phyloP scores from a whole-genome alignment of 192 early-diverging fungal species.

The Coemansia sp. region DNA sequence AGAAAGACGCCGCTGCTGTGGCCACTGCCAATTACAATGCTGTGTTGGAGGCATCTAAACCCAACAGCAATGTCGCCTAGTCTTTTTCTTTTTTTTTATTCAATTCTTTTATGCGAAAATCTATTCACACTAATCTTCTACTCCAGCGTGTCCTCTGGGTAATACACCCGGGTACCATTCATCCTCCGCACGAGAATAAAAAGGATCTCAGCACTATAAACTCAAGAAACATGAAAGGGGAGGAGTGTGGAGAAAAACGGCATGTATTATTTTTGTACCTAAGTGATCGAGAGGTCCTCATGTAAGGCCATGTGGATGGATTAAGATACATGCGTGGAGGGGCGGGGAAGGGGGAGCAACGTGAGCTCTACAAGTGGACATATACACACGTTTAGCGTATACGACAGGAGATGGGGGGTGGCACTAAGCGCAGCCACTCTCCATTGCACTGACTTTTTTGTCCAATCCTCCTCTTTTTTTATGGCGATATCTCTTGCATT shows the following conservation, averaged over 20 bases:
- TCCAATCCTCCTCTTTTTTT: neutral
- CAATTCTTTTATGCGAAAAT: neutral
- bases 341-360: neutral
- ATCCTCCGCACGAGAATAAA: neutral
- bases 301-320: slow-evolving; percentile 1
- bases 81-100: neutral
- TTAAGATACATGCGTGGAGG: neutral
- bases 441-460: neutral
- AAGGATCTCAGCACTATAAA: neutral
- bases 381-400: neutral
- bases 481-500: neutral
- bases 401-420: neutral
- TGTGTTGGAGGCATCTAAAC: neutral
- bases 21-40: slow-evolving; percentile 2
- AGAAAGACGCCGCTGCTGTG: slow-evolving; percentile 10
- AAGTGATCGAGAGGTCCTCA: neutral
- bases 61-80: neutral
- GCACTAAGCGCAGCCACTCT: slow-evolving; percentile 2
- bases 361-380: neutral
- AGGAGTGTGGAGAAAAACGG: neutral
- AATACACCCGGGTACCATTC: neutral
- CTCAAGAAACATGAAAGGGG: neutral
- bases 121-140: neutral
- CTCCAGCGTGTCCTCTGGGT: neutral
- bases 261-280: neutral